Base-by-base conservation (phyloP, 2,329 filamentous ascomycete species). In the Fusarium subglutinans region DNA sequence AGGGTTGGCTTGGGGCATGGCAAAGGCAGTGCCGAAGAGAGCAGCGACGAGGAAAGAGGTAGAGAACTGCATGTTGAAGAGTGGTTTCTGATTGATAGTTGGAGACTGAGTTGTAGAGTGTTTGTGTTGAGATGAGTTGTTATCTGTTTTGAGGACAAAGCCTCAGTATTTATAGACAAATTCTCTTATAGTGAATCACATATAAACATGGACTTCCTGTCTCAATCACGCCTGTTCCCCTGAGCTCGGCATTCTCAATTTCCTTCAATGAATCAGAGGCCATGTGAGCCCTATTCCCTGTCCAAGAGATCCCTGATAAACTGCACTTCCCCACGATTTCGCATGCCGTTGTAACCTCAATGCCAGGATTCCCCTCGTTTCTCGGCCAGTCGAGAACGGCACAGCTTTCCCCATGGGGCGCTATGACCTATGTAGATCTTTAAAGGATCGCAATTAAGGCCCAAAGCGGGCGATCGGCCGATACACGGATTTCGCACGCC, bases 1-100 rank as follows among this genome's bases (percentile, higher is more conserved):
- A 20, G 55, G 45, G 9, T 33, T 60, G 45, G 72, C 73, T 38
- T 75, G 73, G 15, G 72, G 72, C 13, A 74, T 30, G 55, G 65
- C 63, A 30, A 75, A 70, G 18, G 54, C 33, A 53, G 57, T 51
- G 35, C 69, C 43, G 24, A 72, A 54, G 22, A 75, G 58, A 26
- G 62, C 60, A 38, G 57, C 60, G 15, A 70, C 18, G 33, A 75
- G n/a, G 57, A 75, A 58, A 6, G 66, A 51, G 14, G 28, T 59
- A 5, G 69, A 55, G 24, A 75, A 70, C 20, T 73, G 69, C 73
- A 75, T 75, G 22, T 48, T 70, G 24, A 28, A 2, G 17, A 28
- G 15, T 5, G 6, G 1, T 17, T 41, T 50, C 15, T 24, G 9
- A 5, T 11, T 45, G 8, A 17, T 24, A 13, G 22, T 24, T 44